phyloP scores from a whole-genome alignment of 2,329 filamentous ascomycete genomes.

The Penicillium vulpinum region DNA sequence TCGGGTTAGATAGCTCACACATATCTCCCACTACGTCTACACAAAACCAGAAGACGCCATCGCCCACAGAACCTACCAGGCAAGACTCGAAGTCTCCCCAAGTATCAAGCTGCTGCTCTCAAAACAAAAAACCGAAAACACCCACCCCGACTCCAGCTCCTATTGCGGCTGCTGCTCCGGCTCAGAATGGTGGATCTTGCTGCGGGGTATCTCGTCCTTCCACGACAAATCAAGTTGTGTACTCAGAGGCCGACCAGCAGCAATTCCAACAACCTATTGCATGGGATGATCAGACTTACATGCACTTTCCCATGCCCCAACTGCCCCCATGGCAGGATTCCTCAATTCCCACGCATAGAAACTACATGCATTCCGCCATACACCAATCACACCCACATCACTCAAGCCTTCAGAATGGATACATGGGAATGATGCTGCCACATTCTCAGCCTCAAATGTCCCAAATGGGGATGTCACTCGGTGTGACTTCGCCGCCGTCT shows the following conservation, averaged over 20 bases:
- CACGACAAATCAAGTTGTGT: background rate
- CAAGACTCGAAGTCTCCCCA: background rate
- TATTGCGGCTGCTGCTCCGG: background rate
- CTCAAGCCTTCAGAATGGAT: background rate
- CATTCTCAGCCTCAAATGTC: background rate
- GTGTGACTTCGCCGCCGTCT: constrained; percentile 11
- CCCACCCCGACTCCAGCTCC: constrained; percentile 4
- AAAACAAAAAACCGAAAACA: constrained; percentile 16
- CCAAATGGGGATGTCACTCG: constrained; percentile 1
- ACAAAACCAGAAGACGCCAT: background rate
- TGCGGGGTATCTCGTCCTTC: constrained; percentile 21
- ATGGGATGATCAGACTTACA: constrained; percentile 18
- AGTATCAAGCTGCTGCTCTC: constrained; percentile 28
- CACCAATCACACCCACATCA: background rate
- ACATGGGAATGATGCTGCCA: background rate
- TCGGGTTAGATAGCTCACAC: constrained; percentile 5
- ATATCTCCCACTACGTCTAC: background rate
- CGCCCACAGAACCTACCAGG: background rate
- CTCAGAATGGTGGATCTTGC: constrained; percentile 28
- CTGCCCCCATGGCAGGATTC: constrained; percentile 26
- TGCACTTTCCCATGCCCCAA: constrained; percentile 16
- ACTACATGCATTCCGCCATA: constrained; percentile 14
- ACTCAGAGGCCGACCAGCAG: background rate
- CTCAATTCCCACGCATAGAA: constrained; percentile 12
- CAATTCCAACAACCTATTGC: constrained; percentile 8